A percentile compares a stretch with the other conserved stretches of the same genome.
Conservation (phyloP, 345 rosid genomes). For the Orychophragmus violaceus region DNA sequence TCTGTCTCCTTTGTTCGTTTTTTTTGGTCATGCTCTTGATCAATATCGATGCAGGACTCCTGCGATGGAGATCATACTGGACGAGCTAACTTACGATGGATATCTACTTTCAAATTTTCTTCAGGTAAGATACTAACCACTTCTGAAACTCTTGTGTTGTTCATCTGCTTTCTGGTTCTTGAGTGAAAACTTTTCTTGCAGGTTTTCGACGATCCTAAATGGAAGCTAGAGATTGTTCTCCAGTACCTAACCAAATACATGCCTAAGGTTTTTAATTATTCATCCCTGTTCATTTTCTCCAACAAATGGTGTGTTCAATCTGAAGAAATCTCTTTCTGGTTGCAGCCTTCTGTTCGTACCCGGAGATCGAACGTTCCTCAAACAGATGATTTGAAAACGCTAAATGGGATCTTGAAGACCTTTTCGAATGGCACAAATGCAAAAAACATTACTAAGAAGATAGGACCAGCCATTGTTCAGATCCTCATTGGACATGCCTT, state of each 20-base stretch:
- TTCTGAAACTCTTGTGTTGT: not conserved
- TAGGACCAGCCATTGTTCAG: slow-evolving; percentile 49
- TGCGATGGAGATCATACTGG: slow-evolving; percentile 59
- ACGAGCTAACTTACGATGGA: slow-evolving; percentile 57
- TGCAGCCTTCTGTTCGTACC: slow-evolving; percentile 64
- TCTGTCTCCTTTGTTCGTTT: not conserved
- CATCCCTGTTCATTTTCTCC: not conserved
- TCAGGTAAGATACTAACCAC: slow-evolving; percentile 40
- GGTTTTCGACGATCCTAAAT: slow-evolving; percentile 63
- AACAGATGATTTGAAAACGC: slow-evolving; percentile 34
- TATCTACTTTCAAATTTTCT: slow-evolving; percentile 52
- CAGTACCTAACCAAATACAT: slow-evolving; percentile 62
- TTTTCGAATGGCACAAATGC: slow-evolving; percentile 41
- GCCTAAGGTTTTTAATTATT: slow-evolving; percentile 40
- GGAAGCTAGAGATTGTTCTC: slow-evolving; percentile 74
- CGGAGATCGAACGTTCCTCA: slow-evolving; percentile 42
- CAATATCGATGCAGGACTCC: slow-evolving; percentile 56
- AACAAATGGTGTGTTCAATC: not conserved
- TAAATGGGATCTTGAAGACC: slow-evolving; percentile 50
- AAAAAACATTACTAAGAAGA: slow-evolving; percentile 50
- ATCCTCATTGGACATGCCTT: slow-evolving; percentile 76
- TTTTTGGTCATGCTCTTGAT: slow-evolving; percentile 3
- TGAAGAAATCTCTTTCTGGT: not conserved
- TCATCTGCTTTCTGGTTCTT: not conserved
- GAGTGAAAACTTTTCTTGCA: slow-evolving; percentile 27